Evolutionary conservation across 306 rosid species (phyloP).

Genomic region (Ochetophila trinervis): DNA sequence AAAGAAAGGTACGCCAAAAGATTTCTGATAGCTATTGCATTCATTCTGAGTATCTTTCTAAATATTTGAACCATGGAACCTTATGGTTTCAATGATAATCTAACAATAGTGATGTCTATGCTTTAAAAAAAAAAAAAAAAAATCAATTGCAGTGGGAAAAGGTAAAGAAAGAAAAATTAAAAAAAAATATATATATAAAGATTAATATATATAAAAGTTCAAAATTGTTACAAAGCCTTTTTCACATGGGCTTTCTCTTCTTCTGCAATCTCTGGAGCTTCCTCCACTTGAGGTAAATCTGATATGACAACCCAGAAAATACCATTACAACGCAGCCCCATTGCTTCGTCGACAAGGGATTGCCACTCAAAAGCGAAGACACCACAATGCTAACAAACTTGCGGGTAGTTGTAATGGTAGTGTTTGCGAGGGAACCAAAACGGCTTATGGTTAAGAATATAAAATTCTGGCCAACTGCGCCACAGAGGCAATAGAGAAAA

Average conservation of each 20-base stretch:
- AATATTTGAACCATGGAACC: conserved; percentile 30
- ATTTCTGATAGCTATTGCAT: conserved; percentile 34
- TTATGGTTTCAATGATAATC: conserved; percentile 21
- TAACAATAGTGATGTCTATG: neutral
- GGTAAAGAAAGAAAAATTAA: neutral
- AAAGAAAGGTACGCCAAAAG: conserved; percentile 10
- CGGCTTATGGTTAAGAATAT: conserved; percentile 91
- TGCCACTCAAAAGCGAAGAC: conserved; percentile 88
- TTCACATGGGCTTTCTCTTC: conserved; percentile 72
- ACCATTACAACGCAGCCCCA: conserved; percentile 93
- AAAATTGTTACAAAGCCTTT: conserved; percentile 40
- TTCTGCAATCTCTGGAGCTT: conserved; percentile 73
- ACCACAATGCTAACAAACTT: conserved; percentile 94
- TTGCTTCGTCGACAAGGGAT: conserved; percentile 84
- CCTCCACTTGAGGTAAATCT: conserved; percentile 93
- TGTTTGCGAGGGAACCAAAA: conserved; percentile 90
- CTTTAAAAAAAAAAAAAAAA: neutral
- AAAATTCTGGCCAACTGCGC: conserved; percentile 97
- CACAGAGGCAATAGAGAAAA: conserved; percentile 80
- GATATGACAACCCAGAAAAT: conserved; percentile 88
- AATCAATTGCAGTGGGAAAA: neutral
- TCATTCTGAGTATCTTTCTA: conserved; percentile 34
- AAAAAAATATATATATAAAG: neutral
- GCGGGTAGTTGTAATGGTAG: conserved; percentile 97
- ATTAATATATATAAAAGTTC: neutral